Conservation (phyloP, 768 basidiomycete genomes). For the Amyloporia xantha region DNA sequence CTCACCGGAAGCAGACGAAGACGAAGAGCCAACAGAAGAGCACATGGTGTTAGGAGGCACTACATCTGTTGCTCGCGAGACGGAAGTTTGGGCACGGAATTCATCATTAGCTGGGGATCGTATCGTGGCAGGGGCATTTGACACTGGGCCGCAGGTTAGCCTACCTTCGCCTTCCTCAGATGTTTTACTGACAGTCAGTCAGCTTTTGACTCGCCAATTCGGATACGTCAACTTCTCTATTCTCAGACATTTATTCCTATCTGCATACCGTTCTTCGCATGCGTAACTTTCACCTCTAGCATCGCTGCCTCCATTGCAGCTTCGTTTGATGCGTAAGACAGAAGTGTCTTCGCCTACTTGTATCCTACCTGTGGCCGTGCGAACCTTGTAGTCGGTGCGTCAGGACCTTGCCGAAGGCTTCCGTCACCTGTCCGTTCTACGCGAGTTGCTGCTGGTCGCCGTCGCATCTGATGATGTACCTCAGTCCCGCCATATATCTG, state of each 20-base stretch:
- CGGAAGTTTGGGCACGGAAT: conserved; percentile 89
- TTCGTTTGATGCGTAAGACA: conserved; percentile 85
- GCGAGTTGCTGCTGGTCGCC: conserved; percentile 73
- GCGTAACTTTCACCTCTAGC: conserved; percentile 82
- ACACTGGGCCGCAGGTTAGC: conserved; percentile 92
- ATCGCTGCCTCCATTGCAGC: conserved; percentile 79
- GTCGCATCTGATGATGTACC: conserved; percentile 82
- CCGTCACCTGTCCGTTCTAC: conserved; percentile 73
- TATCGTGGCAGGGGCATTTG: conserved; percentile 92
- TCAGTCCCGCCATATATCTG: conserved; percentile 16
- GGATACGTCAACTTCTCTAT: conserved; percentile 83
- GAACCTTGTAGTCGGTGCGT: conserved; percentile 66
- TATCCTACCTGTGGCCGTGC: conserved; percentile 70
- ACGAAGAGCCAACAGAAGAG: conserved; percentile 33
- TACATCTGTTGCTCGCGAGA: conserved; percentile 76
- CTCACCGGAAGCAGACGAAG: conserved; percentile 46
- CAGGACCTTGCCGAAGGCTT: conserved; percentile 84
- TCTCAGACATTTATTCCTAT: conserved; percentile 84
- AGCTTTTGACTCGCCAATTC: conserved; percentile 90
- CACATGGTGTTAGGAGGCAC: conserved; percentile 69
- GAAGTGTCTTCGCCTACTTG: conserved; percentile 68
- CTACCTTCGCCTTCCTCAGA: not conserved
- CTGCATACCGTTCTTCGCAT: conserved; percentile 85
- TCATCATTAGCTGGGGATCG: conserved; percentile 94
- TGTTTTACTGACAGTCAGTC: no score